These are phyloP conservation scores for Stephania cephalantha DNA, from an alignment of 164 flowering plant species.

Conservation along the genomic window DNA sequence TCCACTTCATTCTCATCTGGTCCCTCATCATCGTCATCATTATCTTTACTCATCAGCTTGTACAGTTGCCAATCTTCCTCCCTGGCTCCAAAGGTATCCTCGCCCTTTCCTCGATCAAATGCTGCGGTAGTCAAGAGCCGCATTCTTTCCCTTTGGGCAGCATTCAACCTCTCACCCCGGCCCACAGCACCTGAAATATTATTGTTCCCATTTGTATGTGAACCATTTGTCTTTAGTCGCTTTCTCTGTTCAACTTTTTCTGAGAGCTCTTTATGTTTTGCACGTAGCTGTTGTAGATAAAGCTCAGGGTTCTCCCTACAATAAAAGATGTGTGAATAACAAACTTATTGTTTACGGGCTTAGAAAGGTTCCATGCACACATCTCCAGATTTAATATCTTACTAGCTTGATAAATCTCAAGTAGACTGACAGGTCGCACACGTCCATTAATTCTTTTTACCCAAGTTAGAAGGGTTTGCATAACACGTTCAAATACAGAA, in stretches of 20 bases:
- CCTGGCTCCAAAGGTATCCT: conserved; percentile 91
- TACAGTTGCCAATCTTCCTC: conserved; percentile 99
- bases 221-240: conserved; percentile 76
- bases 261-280: conserved; percentile 63
- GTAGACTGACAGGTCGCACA: background rate
- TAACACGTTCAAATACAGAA: conserved; percentile 1
- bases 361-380: background rate
- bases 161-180: conserved; percentile 94
- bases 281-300: conserved; percentile 71
- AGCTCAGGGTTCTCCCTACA: conserved; percentile 88
- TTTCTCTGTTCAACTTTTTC: conserved; percentile 89
- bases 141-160: conserved; percentile 97
- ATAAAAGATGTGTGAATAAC: background rate
- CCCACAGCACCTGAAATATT: conserved; percentile 74
- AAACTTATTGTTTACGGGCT: background rate
- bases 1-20: conserved; percentile 75
- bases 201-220: conserved; percentile 54
- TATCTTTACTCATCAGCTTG: conserved; percentile 89
- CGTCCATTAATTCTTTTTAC: background rate
- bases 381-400: background rate
- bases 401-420: background rate
- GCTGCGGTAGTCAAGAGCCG: conserved; percentile 96
- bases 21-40: conserved; percentile 87
- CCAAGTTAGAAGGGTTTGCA: background rate
- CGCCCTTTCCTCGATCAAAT: conserved; percentile 97